Percentiles rank a stretch among this genome's conserved stretches.
Conservation (phyloP, 2,329 filamentous ascomycete genomes). For the Aschersonia sp. region DNA sequence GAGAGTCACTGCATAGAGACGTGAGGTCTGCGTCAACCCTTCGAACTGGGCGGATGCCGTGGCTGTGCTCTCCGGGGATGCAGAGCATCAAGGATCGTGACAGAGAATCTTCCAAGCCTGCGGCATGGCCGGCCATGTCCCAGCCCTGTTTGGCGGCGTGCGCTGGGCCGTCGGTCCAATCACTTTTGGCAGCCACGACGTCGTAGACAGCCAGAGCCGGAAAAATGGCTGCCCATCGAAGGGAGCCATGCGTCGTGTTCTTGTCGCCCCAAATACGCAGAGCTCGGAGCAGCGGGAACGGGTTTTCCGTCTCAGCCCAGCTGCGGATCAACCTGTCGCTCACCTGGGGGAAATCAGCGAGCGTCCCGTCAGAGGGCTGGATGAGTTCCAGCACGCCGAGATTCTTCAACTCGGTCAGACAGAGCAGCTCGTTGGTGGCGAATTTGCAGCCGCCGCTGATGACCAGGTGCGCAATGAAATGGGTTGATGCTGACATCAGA, state of each 20-base stretch:
- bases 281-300: constrained; percentile 32
- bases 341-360: constrained; percentile 19
- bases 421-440: constrained; percentile 22
- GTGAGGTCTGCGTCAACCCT: constrained; percentile 20
- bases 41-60: constrained; percentile 10
- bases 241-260: constrained; percentile 22
- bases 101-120: constrained; percentile 16
- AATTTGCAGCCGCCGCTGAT: constrained; percentile 22
- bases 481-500: constrained; percentile 16
- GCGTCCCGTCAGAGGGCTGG: constrained; percentile 17
- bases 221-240: constrained; percentile 26
- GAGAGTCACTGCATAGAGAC: constrained; percentile 17
- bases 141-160: constrained; percentile 17
- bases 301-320: constrained; percentile 24
- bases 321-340: constrained; percentile 30
- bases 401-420: constrained; percentile 26
- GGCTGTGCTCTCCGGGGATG: constrained; percentile 12
- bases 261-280: constrained; percentile 29
- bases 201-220: constrained; percentile 31
- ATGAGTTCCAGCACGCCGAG: constrained; percentile 32
- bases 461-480: constrained; percentile 26
- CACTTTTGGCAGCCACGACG: constrained; percentile 18
- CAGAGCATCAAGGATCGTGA: constrained; percentile 21
- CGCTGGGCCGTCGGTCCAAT: constrained; percentile 18
- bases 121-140: constrained; percentile 13